phyloP scores from a whole-genome alignment of 495 filamentous ascomycete species.

The Penicillium chermesinum region DNA sequence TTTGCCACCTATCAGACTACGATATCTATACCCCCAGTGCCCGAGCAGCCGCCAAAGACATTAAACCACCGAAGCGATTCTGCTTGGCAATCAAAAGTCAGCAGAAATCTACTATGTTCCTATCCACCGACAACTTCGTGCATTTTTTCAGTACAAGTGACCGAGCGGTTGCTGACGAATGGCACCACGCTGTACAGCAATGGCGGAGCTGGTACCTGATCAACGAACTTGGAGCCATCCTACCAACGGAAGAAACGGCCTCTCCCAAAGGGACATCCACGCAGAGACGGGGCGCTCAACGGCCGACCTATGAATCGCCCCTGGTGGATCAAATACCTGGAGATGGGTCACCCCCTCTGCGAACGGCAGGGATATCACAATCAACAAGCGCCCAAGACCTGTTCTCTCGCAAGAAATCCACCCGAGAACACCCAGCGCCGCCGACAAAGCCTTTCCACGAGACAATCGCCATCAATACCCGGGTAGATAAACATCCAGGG shows the following conservation, averaged over 20 bases:
- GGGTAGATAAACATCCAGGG: slow-evolving; percentile 12
- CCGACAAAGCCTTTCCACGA: slow-evolving; percentile 39
- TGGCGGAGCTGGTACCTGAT: slow-evolving; percentile 92
- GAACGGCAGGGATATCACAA: slow-evolving; percentile 19
- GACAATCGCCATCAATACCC: slow-evolving; percentile 26
- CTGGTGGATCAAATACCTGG: slow-evolving; percentile 2
- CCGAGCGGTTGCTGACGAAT: slow-evolving; percentile 54
- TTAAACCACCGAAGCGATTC: slow-evolving; percentile 71
- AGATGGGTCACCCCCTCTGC: slow-evolving; percentile 46
- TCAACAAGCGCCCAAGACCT: slow-evolving; percentile 19
- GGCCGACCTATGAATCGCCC: background rate
- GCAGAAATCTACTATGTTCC: slow-evolving; percentile 81
- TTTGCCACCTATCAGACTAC: slow-evolving; percentile 90
- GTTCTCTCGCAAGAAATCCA: slow-evolving; percentile 31
- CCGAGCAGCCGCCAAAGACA: slow-evolving; percentile 53
- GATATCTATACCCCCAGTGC: slow-evolving; percentile 78
- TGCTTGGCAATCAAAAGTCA: slow-evolving; percentile 92
- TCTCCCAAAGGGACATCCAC: slow-evolving; percentile 13
- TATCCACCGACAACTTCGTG: slow-evolving; percentile 75
- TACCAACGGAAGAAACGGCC: slow-evolving; percentile 26
- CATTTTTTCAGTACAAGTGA: slow-evolving; percentile 88
- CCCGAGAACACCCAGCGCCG: slow-evolving; percentile 40
- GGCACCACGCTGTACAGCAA: slow-evolving; percentile 62
- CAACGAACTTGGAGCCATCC: slow-evolving; percentile 52
- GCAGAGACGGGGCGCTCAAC: slow-evolving; percentile 34